Base-by-base conservation (phyloP, 768 basidiomycete species). In the Lentinula sp. region DNA sequence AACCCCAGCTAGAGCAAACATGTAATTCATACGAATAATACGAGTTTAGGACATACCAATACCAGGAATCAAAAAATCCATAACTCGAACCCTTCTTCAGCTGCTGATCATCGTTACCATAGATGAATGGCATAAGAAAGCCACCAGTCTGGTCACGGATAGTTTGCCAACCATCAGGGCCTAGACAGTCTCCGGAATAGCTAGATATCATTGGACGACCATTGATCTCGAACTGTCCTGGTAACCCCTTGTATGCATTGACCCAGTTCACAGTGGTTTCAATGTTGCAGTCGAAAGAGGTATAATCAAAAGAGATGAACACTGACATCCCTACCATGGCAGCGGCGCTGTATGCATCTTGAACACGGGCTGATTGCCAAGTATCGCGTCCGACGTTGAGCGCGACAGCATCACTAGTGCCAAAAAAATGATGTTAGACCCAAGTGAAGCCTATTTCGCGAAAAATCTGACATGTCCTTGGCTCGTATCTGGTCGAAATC, bases 281-380 rank as follows among this genome's bases (percentile, higher is more conserved):
- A 21, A 81, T 71, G 65, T 73, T 65, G 69, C 85, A 87, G 0
- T 74, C 71, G 65, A 86, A 73, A 9, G 74, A 79, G 15, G 77
- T 79, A 67, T 82, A 80, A 70, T 86, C 84, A 67, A 84, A 80
- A 1, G 81, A 83, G 46, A 83, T 66, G 70, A 84, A 84, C 42
- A 86, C 68, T 67, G 87, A 82, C 71, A 85, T 76, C 55, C 21
- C 40, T 0, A 23, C 31, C 7, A 16, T 13, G 13, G 68, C 62
- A 6, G 84, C 83, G 5, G 84, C 83, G 66, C 69, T 76, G 62
- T 79, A 83, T 57, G 86, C 86, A 18, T 76, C 75, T 8, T 67
- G 72, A 8, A 85, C 69, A 57, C 81, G 82, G 4, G 55, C 66
- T 13, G 70, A 72, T 63, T 85, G 80, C 82, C 85, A 88, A 9